Conservation (phyloP, 768 basidiomycete species). For the Boletus patriciae region DNA sequence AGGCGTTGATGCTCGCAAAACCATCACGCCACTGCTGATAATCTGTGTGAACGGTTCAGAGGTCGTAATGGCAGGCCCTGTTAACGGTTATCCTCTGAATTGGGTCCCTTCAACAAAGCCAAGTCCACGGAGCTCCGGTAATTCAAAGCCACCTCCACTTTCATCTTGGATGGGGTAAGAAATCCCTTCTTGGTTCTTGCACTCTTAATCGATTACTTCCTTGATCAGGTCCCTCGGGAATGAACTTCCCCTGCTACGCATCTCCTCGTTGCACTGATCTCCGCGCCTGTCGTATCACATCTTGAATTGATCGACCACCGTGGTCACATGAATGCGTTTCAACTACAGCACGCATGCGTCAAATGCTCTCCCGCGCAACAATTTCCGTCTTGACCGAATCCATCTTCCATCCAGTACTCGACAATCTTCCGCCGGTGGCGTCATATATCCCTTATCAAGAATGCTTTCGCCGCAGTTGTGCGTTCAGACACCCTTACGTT, state of each 20-base stretch:
- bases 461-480: neutral
- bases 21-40: slow-evolving; percentile 1
- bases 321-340: slow-evolving; percentile 22
- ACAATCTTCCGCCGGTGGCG: slow-evolving; percentile 10
- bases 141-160: neutral
- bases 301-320: slow-evolving; percentile 3
- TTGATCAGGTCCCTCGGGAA: slow-evolving; percentile 11
- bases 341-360: neutral
- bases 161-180: neutral
- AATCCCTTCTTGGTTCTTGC: neutral
- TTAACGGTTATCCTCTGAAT: too few relatives aligned
- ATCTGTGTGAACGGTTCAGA: slow-evolving; percentile 5
- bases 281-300: slow-evolving; percentile 16
- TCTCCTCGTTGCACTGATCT: slow-evolving; percentile 9
- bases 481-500: slow-evolving; percentile 9
- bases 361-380: neutral
- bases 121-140: neutral
- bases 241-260: slow-evolving; percentile 1
- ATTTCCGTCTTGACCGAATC: slow-evolving; percentile 15
- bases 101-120: neutral
- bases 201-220: neutral
- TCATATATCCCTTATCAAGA: slow-evolving; percentile 5
- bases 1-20: neutral
- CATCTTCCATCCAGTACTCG: neutral
- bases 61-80: too few relatives aligned